Conservation (phyloP, 192 early-diverging fungal genomes). For the Mortierella hygrophila region DNA sequence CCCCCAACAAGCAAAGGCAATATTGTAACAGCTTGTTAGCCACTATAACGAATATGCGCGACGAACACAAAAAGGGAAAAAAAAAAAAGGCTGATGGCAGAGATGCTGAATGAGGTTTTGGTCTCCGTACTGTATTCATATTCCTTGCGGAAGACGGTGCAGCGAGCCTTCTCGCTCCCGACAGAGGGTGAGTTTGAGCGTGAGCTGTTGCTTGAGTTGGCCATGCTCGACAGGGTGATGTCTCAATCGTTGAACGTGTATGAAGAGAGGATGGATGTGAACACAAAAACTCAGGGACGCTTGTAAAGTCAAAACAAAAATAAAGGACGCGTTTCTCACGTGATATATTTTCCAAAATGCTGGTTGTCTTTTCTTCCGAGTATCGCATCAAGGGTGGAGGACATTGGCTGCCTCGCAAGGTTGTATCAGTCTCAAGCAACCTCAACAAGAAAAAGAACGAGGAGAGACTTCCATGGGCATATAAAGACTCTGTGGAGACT, state of each 20-base stretch:
- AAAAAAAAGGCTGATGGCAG: neutral
- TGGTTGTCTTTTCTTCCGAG: neutral
- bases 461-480: too few species aligned
- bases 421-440: too few species aligned
- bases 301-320: neutral
- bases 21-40: neutral
- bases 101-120: neutral
- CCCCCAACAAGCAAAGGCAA: neutral
- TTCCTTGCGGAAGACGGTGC: conserved; percentile 54
- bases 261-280: neutral
- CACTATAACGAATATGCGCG: neutral
- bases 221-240: conserved; percentile 13
- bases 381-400: neutral
- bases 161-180: conserved; percentile 49
- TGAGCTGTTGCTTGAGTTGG: conserved; percentile 37
- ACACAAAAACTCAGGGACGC: neutral
- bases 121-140: conserved; percentile 45
- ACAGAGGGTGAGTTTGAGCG: conserved; percentile 36
- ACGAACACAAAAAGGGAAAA: neutral
- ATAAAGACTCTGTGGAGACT: too few species aligned
- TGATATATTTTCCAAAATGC: neutral
- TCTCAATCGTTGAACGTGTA: neutral
- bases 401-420: too few species aligned
- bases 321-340: conserved; percentile 7
- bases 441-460: too few species aligned